Evolutionary conservation across 495 filamentous ascomycete genomes (phyloP).

Genomic region (Aspergillus asperescens): DNA sequence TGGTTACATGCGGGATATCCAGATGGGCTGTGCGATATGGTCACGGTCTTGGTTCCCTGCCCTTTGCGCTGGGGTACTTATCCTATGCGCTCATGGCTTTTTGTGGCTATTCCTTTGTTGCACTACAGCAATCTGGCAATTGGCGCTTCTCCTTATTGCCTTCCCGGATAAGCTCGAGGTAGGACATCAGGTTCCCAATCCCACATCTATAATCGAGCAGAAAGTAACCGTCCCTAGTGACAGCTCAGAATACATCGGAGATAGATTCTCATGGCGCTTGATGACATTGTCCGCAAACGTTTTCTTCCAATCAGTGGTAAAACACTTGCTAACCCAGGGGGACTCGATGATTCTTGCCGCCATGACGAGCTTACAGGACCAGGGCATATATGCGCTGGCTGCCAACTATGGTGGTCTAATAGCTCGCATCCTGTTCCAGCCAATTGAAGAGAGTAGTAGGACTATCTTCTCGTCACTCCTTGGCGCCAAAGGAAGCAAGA

Average conservation of each 20-base stretch:
- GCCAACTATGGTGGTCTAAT: constrained; percentile 91
- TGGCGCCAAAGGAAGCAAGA: constrained; percentile 20
- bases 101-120: constrained; percentile 56
- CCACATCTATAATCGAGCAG: background rate
- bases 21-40: constrained; percentile 49
- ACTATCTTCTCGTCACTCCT: constrained; percentile 76
- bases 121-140: constrained; percentile 34
- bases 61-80: constrained; percentile 87
- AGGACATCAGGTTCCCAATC: constrained; percentile 9
- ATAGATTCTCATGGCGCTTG: constrained; percentile 62
- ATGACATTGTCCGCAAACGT: constrained; percentile 66
- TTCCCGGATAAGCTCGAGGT: constrained; percentile 42
- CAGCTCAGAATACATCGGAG: constrained; percentile 46
- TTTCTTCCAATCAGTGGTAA: constrained; percentile 80
- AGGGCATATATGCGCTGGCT: constrained; percentile 91
- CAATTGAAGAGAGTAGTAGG: constrained; percentile 86
- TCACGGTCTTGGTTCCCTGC: constrained; percentile 63
- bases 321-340: constrained; percentile 89
- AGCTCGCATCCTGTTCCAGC: constrained; percentile 88
- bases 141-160: constrained; percentile 57
- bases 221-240: constrained; percentile 20
- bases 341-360: constrained; percentile 81
- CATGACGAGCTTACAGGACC: constrained; percentile 67
- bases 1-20: constrained; percentile 60
- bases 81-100: constrained; percentile 65